phyloP scores from a whole-genome alignment of 768 basidiomycete genomes.

The Phaeotremella skinneri region DNA sequence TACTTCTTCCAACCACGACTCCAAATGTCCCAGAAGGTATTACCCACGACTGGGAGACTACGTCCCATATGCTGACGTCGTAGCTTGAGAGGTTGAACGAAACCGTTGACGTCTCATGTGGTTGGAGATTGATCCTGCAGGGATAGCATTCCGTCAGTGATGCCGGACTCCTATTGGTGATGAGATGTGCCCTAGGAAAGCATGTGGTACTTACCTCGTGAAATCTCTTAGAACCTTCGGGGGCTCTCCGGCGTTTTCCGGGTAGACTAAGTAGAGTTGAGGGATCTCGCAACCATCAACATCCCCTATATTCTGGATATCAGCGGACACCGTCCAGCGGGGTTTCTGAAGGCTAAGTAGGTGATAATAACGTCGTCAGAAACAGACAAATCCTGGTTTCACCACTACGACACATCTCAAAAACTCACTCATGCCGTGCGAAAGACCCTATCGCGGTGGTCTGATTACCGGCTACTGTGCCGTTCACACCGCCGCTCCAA shows the following conservation, averaged over 20 bases:
- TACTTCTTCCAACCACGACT: slow-evolving; percentile 37
- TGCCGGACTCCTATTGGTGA: slow-evolving; percentile 7
- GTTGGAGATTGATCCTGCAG: slow-evolving; percentile 41
- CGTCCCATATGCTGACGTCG: slow-evolving; percentile 50
- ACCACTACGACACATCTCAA: background rate
- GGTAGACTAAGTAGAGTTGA: slow-evolving; percentile 47
- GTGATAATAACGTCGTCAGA: background rate
- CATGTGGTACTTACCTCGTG: slow-evolving; percentile 15
- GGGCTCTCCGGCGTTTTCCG: slow-evolving; percentile 35
- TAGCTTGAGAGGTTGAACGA: slow-evolving; percentile 43
- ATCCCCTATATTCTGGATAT: slow-evolving; percentile 45
- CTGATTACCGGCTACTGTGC: background rate
- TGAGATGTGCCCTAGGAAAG: background rate
- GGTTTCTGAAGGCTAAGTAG: slow-evolving; percentile 37
- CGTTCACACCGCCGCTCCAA: slow-evolving; percentile 5
- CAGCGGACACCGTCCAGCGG: slow-evolving; percentile 38
- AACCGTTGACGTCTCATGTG: slow-evolving; percentile 33
- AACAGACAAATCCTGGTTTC: too few relatives aligned
- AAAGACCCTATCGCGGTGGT: slow-evolving; percentile 1
- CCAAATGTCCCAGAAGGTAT: slow-evolving; percentile 41
- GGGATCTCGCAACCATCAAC: slow-evolving; percentile 49
- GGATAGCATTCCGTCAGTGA: slow-evolving; percentile 6
- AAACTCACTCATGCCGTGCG: slow-evolving; percentile 12
- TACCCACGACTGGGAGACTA: slow-evolving; percentile 40
- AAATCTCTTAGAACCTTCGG: slow-evolving; percentile 46